Evolutionary conservation across 768 basidiomycete genomes (phyloP).

Genomic region (Lentinus tigrinus): DNA sequence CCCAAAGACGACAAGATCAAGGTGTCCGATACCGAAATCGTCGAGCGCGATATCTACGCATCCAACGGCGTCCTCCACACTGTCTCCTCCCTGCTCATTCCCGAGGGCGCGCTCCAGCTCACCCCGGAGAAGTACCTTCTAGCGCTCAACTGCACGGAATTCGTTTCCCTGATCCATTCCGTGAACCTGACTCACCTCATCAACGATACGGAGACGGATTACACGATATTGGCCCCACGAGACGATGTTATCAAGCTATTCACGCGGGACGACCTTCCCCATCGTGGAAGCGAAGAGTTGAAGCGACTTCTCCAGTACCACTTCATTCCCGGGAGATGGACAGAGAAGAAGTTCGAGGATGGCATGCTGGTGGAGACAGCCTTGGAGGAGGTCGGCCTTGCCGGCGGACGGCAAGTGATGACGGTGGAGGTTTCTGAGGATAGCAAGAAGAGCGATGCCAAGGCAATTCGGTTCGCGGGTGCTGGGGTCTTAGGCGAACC

Average conservation of each 20-base stretch:
- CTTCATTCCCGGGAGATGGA: slow-evolving; percentile 83
- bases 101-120: slow-evolving; percentile 68
- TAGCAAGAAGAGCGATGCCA: slow-evolving; percentile 41
- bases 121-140: slow-evolving; percentile 96
- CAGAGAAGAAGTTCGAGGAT: slow-evolving; percentile 64
- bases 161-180: slow-evolving; percentile 85
- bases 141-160: slow-evolving; percentile 85
- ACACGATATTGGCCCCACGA: slow-evolving; percentile 89
- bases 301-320: slow-evolving; percentile 82
- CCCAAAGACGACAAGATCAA: slow-evolving; percentile 50
- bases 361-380: slow-evolving; percentile 80
- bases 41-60: slow-evolving; percentile 84
- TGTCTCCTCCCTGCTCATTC: slow-evolving; percentile 79
- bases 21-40: slow-evolving; percentile 57
- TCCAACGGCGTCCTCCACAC: slow-evolving; percentile 95
- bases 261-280: slow-evolving; percentile 55
- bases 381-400: slow-evolving; percentile 68
- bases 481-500: slow-evolving; percentile 76
- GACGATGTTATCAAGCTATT: slow-evolving; percentile 78
- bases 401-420: slow-evolving; percentile 68
- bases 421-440: slow-evolving; percentile 55
- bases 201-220: slow-evolving; percentile 64
- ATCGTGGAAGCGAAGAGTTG: slow-evolving; percentile 65
- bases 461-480: slow-evolving; percentile 77
- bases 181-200: slow-evolving; percentile 70